phyloP scores from a whole-genome alignment of 805 yeast genomes.

The Candida qinlingensis region DNA sequence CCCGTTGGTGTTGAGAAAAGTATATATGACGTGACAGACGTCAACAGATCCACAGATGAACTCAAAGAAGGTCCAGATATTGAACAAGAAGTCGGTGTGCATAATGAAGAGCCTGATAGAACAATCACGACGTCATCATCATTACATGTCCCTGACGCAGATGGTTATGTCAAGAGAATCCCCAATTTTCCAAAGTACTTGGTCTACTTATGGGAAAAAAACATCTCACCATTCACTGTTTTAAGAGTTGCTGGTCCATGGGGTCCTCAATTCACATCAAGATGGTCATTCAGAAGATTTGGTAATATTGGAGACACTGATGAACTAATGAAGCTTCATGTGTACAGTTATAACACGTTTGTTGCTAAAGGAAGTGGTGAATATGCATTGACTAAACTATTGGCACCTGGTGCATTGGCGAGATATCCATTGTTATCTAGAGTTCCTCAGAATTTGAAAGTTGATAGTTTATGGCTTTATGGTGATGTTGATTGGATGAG shows the following conservation, averaged over 20 bases:
- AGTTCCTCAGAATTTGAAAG: slow-evolving; percentile 32
- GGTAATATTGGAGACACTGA: slow-evolving; percentile 22
- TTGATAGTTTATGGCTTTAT: slow-evolving; percentile 45
- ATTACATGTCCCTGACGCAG: slow-evolving; percentile 23
- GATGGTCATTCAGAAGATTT: slow-evolving; percentile 52
- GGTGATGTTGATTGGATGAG: slow-evolving; percentile 75
- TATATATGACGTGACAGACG: slow-evolving; percentile 23
- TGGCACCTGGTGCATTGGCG: slow-evolving; percentile 55
- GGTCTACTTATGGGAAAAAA: slow-evolving; percentile 44
- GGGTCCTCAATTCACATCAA: slow-evolving; percentile 44
- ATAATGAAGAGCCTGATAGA: slow-evolving; percentile 13
- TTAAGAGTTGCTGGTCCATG: slow-evolving; percentile 48
- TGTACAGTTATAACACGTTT: slow-evolving; percentile 47
- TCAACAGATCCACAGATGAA: background rate
- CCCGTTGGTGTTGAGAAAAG: slow-evolving; percentile 74
- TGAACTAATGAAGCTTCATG: slow-evolving; percentile 39
- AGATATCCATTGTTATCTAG: slow-evolving; percentile 53
- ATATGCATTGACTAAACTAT: slow-evolving; percentile 51
- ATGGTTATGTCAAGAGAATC: slow-evolving; percentile 30
- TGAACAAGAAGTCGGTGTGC: slow-evolving; percentile 27
- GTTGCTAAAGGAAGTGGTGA: slow-evolving; percentile 60
- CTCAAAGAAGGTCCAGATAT: slow-evolving; percentile 27
- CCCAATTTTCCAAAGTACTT: slow-evolving; percentile 33
- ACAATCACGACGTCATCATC: slow-evolving; percentile 17
- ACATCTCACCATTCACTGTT: slow-evolving; percentile 51